phyloP scores from a whole-genome alignment of 495 filamentous ascomycete species.

The Neurospora terricola region DNA sequence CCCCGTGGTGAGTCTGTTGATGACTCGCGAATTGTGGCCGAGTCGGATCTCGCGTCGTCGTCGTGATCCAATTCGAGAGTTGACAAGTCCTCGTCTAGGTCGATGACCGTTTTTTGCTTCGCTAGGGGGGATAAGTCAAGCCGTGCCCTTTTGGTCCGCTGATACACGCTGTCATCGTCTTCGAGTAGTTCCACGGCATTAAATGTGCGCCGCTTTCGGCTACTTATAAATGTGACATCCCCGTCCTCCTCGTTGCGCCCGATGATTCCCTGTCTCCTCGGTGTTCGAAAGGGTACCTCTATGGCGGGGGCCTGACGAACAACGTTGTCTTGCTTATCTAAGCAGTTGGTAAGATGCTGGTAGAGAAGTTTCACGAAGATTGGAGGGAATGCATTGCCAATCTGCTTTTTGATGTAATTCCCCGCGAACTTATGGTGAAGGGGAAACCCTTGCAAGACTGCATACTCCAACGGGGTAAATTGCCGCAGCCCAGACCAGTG shows the following conservation, averaged over 20 bases:
- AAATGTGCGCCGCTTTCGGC: background rate
- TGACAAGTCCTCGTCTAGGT: background rate
- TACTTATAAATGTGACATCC: background rate
- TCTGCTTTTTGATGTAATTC: constrained; percentile 49
- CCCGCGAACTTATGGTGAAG: constrained; percentile 48
- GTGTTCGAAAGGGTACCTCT: background rate
- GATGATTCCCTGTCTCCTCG: background rate
- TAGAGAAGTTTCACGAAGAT: constrained; percentile 50
- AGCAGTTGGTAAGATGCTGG: constrained; percentile 41
- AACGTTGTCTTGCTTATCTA: constrained; percentile 47
- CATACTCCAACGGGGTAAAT: constrained; percentile 65
- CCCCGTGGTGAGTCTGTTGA: background rate
- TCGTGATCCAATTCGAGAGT: background rate
- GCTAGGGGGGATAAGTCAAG: background rate
- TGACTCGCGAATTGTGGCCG: background rate
- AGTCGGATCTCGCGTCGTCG: background rate
- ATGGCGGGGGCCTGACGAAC: background rate
- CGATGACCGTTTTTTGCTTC: background rate
- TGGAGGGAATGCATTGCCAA: constrained; percentile 84
- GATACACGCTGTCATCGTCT: too few species aligned
- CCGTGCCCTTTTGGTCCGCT: background rate
- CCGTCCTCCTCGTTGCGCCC: background rate
- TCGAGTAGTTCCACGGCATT: too few species aligned
- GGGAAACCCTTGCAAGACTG: constrained; percentile 69
- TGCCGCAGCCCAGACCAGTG: constrained; percentile 60